Percentiles rank a stretch among this genome's conserved stretches.
Conservation (phyloP, 345 rosid genomes). For the Melastoma malabathricum region DNA sequence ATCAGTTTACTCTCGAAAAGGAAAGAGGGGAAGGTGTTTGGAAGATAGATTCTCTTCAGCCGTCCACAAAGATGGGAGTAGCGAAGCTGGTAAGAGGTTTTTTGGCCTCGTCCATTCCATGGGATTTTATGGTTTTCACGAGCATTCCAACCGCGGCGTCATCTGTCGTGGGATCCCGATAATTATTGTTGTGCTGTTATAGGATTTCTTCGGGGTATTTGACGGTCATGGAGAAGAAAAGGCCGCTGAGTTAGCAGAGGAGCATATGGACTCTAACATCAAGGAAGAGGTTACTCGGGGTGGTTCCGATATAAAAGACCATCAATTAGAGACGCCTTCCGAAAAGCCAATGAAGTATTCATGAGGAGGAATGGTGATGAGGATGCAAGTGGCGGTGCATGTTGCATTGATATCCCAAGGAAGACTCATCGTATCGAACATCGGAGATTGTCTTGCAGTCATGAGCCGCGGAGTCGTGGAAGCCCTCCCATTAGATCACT, state of each 20-base stretch:
- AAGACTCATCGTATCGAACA: conserved; percentile 49
- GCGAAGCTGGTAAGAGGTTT: conserved; percentile 18
- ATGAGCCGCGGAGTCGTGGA: conserved; percentile 55
- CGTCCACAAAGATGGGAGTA: conserved; percentile 11
- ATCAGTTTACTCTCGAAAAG: conserved; percentile 32
- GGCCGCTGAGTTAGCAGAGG: conserved; percentile 72
- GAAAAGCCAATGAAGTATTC: conserved; percentile 51
- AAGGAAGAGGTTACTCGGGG: conserved; percentile 17
- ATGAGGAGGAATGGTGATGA: conserved; percentile 16
- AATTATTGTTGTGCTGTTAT: neutral
- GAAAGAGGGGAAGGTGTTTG: conserved; percentile 22
- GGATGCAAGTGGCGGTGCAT: conserved; percentile 50
- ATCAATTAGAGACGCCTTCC: conserved; percentile 45
- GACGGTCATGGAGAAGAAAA: conserved; percentile 86
- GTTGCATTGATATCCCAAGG: conserved; percentile 58
- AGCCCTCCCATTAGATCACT: conserved; percentile 75
- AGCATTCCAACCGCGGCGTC: too few species aligned
- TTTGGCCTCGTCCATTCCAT: neutral
- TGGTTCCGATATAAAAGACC: conserved; percentile 19
- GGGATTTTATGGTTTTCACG: neutral
- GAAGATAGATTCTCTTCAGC: conserved; percentile 35
- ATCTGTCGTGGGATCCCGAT: too few species aligned
- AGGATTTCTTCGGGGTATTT: conserved; percentile 75
- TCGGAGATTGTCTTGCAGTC: conserved; percentile 83
- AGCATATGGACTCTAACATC: conserved; percentile 43